Conservation (phyloP, 306 rosid species). For the Prunus campanulata region DNA sequence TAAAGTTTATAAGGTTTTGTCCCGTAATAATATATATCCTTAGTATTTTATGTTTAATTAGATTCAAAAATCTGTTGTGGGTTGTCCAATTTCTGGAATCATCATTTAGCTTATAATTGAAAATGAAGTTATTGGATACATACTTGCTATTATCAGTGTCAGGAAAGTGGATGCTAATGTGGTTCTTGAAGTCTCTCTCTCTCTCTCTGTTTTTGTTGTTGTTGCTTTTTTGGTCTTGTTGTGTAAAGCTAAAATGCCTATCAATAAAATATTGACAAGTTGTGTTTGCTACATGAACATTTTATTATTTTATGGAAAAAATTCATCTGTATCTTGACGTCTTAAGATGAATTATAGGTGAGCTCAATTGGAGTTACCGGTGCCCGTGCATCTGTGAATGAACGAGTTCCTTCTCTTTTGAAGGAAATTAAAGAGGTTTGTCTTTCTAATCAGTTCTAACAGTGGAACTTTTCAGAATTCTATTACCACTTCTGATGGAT, state of each 20-base stretch:
- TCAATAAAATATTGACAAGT: not conserved
- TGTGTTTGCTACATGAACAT: not conserved
- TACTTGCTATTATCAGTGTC: not conserved
- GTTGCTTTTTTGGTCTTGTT: not conserved
- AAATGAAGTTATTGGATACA: conserved; percentile 13
- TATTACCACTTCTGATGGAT: not conserved
- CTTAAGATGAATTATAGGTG: conserved; percentile 47
- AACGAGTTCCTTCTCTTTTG: conserved; percentile 56
- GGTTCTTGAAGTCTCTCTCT: not conserved
- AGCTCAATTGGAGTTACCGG: conserved; percentile 91
- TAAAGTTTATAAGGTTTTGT: not conserved
- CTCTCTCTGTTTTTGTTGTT: not conserved
- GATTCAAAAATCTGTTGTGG: conserved; percentile 2
- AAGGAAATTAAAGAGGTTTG: conserved; percentile 76
- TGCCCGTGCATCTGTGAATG: conserved; percentile 76
- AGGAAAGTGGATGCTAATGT: not conserved
- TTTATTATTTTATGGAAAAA: not conserved
- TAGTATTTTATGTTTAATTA: not conserved
- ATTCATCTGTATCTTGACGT: not conserved
- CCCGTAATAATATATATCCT: not conserved
- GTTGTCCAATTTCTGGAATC: not conserved
- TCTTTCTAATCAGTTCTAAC: conserved; percentile 16
- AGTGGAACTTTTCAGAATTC: not conserved
- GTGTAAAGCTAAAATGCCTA: not conserved
- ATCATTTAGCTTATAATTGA: conserved; percentile 8